Percentiles rank a stretch among this genome's conserved stretches.
Evolutionary conservation across 2,329 filamentous ascomycete species (phyloP).

Genomic region (Capronia americana): DNA sequence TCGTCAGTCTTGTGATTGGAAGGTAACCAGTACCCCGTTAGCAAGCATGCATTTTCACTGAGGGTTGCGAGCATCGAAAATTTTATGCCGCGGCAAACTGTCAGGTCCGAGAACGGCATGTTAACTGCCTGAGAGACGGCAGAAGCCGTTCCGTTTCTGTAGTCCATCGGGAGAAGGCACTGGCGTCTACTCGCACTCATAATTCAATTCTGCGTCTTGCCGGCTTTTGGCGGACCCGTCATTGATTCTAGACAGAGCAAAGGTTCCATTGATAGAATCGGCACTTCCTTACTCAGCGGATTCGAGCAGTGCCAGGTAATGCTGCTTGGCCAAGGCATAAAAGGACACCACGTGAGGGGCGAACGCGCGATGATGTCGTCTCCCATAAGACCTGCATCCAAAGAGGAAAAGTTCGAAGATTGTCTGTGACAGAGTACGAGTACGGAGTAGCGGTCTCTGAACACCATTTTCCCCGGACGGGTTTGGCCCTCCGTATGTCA

Average conservation of each 20-base stretch:
- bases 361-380: constrained; percentile 29
- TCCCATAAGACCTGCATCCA: constrained; percentile 12
- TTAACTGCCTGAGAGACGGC: constrained; percentile 1
- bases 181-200: neutral
- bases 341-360: constrained; percentile 24
- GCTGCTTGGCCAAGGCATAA: neutral
- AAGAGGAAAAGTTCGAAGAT: constrained; percentile 7
- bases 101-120: neutral
- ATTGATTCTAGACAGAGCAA: neutral
- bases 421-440: neutral
- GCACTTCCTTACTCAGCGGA: constrained; percentile 3
- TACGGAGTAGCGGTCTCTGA: constrained; percentile 4
- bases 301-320: neutral
- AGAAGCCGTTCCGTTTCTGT: neutral
- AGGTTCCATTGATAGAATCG: constrained; percentile 3
- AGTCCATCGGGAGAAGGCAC: neutral
- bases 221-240: neutral
- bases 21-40: neutral
- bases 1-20: constrained; percentile 8
- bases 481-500: constrained; percentile 1
- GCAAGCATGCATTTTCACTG: neutral
- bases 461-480: constrained; percentile 7
- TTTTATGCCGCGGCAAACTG: constrained; percentile 19
- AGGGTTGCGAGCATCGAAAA: constrained; percentile 6
- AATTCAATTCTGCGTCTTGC: neutral